phyloP scores from a whole-genome alignment of 768 basidiomycete species.

The Daedaleopsis sinensis region DNA sequence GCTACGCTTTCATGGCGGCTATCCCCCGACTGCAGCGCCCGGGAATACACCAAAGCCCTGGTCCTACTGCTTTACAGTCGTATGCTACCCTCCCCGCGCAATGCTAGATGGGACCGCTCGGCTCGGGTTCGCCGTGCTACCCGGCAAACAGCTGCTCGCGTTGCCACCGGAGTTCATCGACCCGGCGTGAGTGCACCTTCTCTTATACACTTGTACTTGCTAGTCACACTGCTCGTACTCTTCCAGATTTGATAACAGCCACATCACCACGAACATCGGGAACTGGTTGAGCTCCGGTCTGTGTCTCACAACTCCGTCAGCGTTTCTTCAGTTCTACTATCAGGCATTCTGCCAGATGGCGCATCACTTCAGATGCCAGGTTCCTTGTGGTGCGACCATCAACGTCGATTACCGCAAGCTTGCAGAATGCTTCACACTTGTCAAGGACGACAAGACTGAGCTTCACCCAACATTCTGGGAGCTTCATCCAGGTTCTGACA shows the following conservation, averaged over 20 bases:
- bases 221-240: too few relatives aligned
- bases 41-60: not conserved
- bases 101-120: not conserved
- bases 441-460: not conserved
- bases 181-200: not conserved
- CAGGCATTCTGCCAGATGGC: not conserved
- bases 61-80: not conserved
- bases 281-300: not conserved
- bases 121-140: not conserved
- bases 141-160: not conserved
- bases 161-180: not conserved
- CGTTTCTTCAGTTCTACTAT: not conserved
- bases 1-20: not conserved
- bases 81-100: not conserved
- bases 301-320: not conserved
- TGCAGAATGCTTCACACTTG: not conserved
- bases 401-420: not conserved
- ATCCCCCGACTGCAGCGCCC: not conserved
- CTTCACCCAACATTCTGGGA: not conserved
- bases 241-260: not conserved
- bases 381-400: not conserved
- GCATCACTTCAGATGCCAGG: not conserved
- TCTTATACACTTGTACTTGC: not conserved
- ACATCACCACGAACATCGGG: not conserved
- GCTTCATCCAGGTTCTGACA: not conserved